A percentile compares a stretch with the other conserved stretches of the same genome.
These are phyloP conservation scores for Saccharomycopsis vini DNA, from an alignment of 805 yeast species.

Conservation along the genomic window DNA sequence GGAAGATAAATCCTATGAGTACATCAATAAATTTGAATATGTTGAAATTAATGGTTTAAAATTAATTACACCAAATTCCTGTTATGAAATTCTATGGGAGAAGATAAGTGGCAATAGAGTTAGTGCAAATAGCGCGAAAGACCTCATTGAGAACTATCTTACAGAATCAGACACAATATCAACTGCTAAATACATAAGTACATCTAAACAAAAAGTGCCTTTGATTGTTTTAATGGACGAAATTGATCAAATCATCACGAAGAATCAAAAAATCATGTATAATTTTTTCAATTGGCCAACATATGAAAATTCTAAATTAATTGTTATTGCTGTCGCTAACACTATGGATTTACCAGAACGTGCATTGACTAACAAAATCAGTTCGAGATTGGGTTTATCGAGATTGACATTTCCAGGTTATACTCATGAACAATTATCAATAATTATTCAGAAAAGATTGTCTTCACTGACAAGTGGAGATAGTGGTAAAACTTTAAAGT, in stretches of 20 bases:
- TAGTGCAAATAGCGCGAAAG: slow-evolving; percentile 55
- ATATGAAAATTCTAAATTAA: slow-evolving; percentile 62
- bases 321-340: slow-evolving; percentile 90
- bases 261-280: slow-evolving; percentile 79
- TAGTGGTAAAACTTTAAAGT: slow-evolving; percentile 35
- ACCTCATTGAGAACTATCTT: slow-evolving; percentile 65
- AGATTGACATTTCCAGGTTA: slow-evolving; percentile 87
- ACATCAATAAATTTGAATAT: slow-evolving; percentile 48
- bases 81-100: slow-evolving; percentile 80
- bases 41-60: slow-evolving; percentile 89
- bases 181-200: no score
- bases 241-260: slow-evolving; percentile 81
- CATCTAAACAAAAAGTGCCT: no score
- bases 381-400: slow-evolving; percentile 82
- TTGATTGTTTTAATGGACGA: slow-evolving; percentile 82
- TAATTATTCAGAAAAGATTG: slow-evolving; percentile 65
- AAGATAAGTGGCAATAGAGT: slow-evolving; percentile 53
- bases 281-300: slow-evolving; percentile 98
- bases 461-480: slow-evolving; percentile 33
- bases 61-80: slow-evolving; percentile 64
- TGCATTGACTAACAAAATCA: slow-evolving; percentile 73
- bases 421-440: slow-evolving; percentile 65
- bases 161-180: slow-evolving; percentile 25
- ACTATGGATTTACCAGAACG: slow-evolving; percentile 97
- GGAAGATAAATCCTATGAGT: slow-evolving; percentile 8